These are phyloP conservation scores for Boletus semigastroideus DNA, from an alignment of 1,284 basidiomycete species.

Conservation along the genomic window DNA sequence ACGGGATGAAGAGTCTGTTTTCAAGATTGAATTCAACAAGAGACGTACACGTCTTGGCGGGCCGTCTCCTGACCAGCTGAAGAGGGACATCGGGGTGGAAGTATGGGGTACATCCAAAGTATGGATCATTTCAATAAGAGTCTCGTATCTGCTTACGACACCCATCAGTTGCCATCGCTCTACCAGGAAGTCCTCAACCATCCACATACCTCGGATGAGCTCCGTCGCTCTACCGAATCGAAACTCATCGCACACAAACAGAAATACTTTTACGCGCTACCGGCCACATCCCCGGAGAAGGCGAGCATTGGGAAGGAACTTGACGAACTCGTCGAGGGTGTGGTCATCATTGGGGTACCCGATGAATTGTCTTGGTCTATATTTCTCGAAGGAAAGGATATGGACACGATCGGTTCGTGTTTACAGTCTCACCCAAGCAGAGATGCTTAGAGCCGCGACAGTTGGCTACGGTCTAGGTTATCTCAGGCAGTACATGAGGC, in stretches of 20 bases:
- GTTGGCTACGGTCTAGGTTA: conserved; percentile 64
- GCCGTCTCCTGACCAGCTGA: conserved; percentile 64
- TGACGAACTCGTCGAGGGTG: conserved; percentile 67
- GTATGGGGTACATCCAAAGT: conserved; percentile 62
- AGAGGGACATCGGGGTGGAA: conserved; percentile 65
- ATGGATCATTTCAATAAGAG: conserved; percentile 8
- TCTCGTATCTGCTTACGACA: conserved; percentile 4
- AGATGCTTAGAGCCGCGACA: conserved; percentile 27
- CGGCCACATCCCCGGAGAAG: conserved; percentile 51
- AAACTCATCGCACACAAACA: conserved; percentile 68
- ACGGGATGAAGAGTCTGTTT: conserved; percentile 55
- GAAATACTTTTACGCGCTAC: conserved; percentile 55
- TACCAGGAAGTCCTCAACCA: conserved; percentile 80
- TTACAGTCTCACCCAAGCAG: background rate
- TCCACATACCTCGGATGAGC: conserved; percentile 69
- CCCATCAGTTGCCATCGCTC: conserved; percentile 57
- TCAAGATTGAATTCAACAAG: conserved; percentile 70
- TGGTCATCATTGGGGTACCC: conserved; percentile 70
- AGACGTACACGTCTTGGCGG: conserved; percentile 75
- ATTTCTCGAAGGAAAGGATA: conserved; percentile 77
- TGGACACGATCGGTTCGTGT: conserved; percentile 61
- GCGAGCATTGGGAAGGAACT: conserved; percentile 55
- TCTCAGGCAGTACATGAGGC: conserved; percentile 62
- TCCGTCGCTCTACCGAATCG: conserved; percentile 67
- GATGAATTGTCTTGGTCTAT: conserved; percentile 81